phyloP scores from a whole-genome alignment of 371 early-diverging fungal genomes.

The Nematocida sp. region DNA sequence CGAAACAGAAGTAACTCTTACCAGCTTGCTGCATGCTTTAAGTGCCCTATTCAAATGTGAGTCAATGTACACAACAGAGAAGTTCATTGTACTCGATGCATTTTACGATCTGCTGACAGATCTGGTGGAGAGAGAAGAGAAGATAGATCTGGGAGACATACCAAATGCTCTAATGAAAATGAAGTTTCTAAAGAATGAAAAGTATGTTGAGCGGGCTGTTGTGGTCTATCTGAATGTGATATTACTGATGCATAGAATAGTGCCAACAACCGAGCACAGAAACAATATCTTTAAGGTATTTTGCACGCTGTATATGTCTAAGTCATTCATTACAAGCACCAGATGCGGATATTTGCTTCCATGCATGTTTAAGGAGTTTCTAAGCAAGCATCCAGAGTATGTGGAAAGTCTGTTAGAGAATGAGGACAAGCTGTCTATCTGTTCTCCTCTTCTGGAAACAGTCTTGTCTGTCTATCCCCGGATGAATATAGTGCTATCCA shows the following conservation, averaged over 20 bases:
- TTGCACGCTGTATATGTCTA: constrained; percentile 47
- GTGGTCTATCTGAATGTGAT: constrained; percentile 45
- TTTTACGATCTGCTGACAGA: constrained; percentile 35
- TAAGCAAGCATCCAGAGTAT: constrained; percentile 19
- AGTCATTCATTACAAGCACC: constrained; percentile 42
- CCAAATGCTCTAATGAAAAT: constrained; percentile 8
- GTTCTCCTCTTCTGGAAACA: constrained; percentile 32
- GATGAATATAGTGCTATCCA: constrained; percentile 3
- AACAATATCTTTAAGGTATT: constrained; percentile 43
- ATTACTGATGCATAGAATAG: constrained; percentile 6
- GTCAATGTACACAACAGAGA: constrained; percentile 32
- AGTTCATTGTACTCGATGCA: constrained; percentile 18
- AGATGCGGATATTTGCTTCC: constrained; percentile 43
- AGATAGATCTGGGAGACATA: constrained; percentile 11
- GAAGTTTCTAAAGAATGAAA: constrained; percentile 48
- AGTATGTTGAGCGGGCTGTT: constrained; percentile 42
- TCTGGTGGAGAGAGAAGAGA: neutral
- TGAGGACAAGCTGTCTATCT: constrained; percentile 25
- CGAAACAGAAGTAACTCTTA: constrained; percentile 12
- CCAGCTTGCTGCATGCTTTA: neutral
- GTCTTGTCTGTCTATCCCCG: neutral
- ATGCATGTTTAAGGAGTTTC: constrained; percentile 9
- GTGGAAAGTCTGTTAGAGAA: constrained; percentile 34
- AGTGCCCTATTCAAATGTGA: constrained; percentile 30
- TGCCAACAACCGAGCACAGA: constrained; percentile 20